Base-by-base conservation (phyloP, 2,329 filamentous ascomycete genomes). In the Penicillium sp. region DNA sequence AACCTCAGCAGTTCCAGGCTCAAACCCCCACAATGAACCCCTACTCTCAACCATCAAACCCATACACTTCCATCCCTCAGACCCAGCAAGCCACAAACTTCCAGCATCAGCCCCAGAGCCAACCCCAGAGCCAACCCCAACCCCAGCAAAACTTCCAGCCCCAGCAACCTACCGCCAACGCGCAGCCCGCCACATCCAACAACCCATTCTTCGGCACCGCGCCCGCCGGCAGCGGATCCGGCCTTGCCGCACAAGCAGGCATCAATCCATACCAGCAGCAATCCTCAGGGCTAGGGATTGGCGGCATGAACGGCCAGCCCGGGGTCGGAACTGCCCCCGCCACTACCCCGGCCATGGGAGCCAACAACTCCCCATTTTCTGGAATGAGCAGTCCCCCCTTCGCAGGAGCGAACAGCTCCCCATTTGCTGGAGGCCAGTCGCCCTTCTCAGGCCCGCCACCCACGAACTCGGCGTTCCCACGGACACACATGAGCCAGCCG, bases 401-500 rank as follows among this genome's bases (percentile, higher is more conserved):
- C 16, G 43, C 36, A n/a, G 49, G 49, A 39, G 36, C 49, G 21
- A 57, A 36, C 49, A 52, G 46, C 5, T 36, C 54, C 2, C 54
- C 54, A 41, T 53, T 53, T 21, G 43, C 43, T 19, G 49, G 54
- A 33, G 49, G 36, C 31, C n/a, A 48, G 6, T 54, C 50, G 8
- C 50, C 55, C 1, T 50, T 53, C 29, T 34, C 44, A 19, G 60
- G 46, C 29, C 59, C 61, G 13, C 68, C 65, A 2, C 57, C 61
- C 5, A 45, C 62, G 4, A 62, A 55, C 52, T 53, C 55, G 16
- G 58, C 51, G 8, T 67, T 67, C 19, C 58, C 63, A 19, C 65
- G 69, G 54, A 64, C 68, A 15, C 76, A 79, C 58, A 75, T 78
- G 66, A 81, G 78, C 65, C 75, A 79, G 58, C 79, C 77, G 47